Percentiles rank a stretch among this genome's conserved stretches.
Evolutionary conservation across 108 stramenopile genomes (phyloP).

Genomic region (Skeletonema marinoi): DNA sequence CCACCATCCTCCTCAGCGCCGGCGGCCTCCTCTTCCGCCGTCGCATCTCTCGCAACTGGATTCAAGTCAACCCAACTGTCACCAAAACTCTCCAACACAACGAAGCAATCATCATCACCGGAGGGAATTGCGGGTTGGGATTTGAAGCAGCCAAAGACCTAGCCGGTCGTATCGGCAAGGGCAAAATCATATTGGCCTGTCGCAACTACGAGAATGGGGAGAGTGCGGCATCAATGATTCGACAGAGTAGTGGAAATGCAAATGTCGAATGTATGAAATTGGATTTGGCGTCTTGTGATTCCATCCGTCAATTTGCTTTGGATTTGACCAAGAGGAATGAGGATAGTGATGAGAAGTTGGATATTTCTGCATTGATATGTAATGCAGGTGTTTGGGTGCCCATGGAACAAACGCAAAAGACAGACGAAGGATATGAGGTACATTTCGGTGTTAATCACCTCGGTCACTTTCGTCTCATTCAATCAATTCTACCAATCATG

Average conservation of each 20-base stretch:
- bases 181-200: conserved; percentile 40
- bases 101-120: conserved; percentile 38
- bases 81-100: conserved; percentile 3
- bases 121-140: conserved; percentile 46
- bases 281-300: conserved; percentile 46
- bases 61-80: conserved; percentile 8
- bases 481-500: conserved; percentile 6
- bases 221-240: conserved; percentile 21
- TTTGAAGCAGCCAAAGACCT: conserved; percentile 46
- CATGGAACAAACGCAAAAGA: conserved; percentile 25
- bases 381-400: conserved; percentile 55
- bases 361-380: conserved; percentile 28
- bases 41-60: conserved; percentile 40
- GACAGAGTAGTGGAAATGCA: conserved; percentile 15
- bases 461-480: conserved; percentile 32
- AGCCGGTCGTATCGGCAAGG: conserved; percentile 6
- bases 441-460: conserved; percentile 52
- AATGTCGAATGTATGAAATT: conserved; percentile 22
- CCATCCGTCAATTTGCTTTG: conserved; percentile 27
- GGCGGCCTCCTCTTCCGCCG: conserved; percentile 34
- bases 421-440: conserved; percentile 43
- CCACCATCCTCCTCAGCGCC: conserved; percentile 24
- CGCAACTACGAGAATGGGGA: conserved; percentile 25
- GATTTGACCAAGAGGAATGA: conserved; percentile 2
- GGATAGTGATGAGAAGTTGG: background rate